phyloP scores from a whole-genome alignment of 2,329 filamentous ascomycete genomes.

The Colletotrichum limetticola region DNA sequence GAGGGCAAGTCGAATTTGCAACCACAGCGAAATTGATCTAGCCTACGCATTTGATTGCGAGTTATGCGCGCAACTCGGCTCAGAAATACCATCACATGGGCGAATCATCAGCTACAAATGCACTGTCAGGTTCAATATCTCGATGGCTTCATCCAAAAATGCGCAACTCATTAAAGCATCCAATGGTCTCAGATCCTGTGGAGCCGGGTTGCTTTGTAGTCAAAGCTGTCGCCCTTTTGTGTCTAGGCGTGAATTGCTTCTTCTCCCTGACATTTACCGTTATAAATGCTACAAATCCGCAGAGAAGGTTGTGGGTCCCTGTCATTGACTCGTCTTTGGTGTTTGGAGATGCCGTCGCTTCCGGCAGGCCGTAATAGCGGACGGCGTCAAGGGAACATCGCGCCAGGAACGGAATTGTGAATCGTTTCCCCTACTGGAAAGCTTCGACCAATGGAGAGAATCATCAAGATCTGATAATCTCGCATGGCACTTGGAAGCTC shows the following conservation, averaged over 20 bases:
- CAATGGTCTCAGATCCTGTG: not conserved
- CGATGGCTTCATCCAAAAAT: not conserved
- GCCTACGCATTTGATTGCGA: slow-evolving; percentile 11
- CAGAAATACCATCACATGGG: not conserved
- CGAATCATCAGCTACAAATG: not conserved
- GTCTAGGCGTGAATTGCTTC: not conserved
- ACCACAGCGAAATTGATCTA: slow-evolving; percentile 1
- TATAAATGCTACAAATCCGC: not conserved
- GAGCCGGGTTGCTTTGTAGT: too few relatives aligned
- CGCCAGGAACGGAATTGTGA: slow-evolving; percentile 16
- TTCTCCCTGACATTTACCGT: not conserved
- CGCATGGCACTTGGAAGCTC: slow-evolving; percentile 3
- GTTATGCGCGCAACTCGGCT: slow-evolving; percentile 11
- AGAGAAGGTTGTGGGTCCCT: not conserved
- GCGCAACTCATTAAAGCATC: not conserved
- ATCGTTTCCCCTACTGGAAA: not conserved
- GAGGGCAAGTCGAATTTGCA: not conserved
- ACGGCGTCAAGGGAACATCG: slow-evolving; percentile 5
- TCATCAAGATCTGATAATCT: slow-evolving; percentile 32
- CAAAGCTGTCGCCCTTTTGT: not conserved
- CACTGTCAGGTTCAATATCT: not conserved
- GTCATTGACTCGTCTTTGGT: not conserved
- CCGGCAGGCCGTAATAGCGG: not conserved
- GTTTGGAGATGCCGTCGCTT: not conserved
- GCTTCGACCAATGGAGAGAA: slow-evolving; percentile 27